A percentile compares a stretch with the other conserved stretches of the same genome.
Conservation (phyloP, 73 alveolate genomes). For the Paramecium bursaria region DNA sequence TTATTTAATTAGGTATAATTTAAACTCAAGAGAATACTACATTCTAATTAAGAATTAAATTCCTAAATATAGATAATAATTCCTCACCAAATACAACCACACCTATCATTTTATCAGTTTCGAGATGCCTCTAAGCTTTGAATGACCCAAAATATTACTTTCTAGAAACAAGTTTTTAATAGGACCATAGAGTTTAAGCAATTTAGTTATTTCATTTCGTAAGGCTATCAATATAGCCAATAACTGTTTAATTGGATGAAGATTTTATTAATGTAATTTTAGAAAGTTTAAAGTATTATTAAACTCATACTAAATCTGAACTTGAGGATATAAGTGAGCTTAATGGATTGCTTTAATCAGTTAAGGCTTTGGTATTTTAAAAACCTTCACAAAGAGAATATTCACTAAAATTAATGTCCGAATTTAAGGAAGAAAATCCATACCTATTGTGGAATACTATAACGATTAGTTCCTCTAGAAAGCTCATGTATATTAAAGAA, state of each 20-base stretch:
- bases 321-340: neutral
- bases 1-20: neutral
- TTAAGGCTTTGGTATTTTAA: constrained; percentile 11
- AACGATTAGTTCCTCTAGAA: constrained; percentile 51
- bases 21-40: constrained; percentile 35
- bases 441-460: constrained; percentile 54
- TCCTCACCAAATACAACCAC: constrained; percentile 48
- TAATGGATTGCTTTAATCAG: constrained; percentile 49
- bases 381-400: constrained; percentile 40
- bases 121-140: constrained; percentile 39
- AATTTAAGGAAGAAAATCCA: neutral
- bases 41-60: constrained; percentile 57
- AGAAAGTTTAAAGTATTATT: constrained; percentile 38
- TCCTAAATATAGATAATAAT: constrained; percentile 61
- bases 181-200: constrained; percentile 35
- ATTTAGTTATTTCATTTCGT: constrained; percentile 7
- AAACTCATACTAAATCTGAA: constrained; percentile 36
- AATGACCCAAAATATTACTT: constrained; percentile 40
- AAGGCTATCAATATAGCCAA: constrained; percentile 20
- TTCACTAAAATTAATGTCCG: constrained; percentile 3
- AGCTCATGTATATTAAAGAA: constrained; percentile 48
- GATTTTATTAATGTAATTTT: constrained; percentile 44
- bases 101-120: constrained; percentile 42
- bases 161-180: constrained; percentile 34
- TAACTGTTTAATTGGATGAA: constrained; percentile 60